Conservation (phyloP, 495 filamentous ascomycete genomes). For the Daldinia grandis region DNA sequence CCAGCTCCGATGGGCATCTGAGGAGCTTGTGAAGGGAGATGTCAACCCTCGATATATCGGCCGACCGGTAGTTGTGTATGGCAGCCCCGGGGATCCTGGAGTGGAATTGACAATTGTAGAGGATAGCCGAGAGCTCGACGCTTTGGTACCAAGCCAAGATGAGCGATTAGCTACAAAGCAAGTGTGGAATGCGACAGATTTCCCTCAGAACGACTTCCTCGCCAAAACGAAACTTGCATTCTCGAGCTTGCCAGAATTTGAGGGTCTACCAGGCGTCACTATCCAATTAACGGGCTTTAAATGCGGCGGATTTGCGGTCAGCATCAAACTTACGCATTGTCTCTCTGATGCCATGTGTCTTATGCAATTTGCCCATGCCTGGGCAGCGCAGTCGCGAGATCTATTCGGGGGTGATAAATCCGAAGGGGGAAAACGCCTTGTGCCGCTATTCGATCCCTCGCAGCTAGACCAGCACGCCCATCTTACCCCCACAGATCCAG, state of each 20-base stretch:
- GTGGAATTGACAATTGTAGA: slow-evolving; percentile 36
- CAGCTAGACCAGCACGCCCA: slow-evolving; percentile 44
- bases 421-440: not conserved
- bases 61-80: slow-evolving; percentile 38
- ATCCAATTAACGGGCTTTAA: slow-evolving; percentile 53
- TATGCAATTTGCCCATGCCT: slow-evolving; percentile 57
- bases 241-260: slow-evolving; percentile 25
- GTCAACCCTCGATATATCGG: slow-evolving; percentile 34
- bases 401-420: slow-evolving; percentile 6
- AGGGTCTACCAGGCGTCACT: slow-evolving; percentile 47
- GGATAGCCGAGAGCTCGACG: slow-evolving; percentile 31
- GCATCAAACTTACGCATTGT: slow-evolving; percentile 55
- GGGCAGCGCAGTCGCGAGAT: slow-evolving; percentile 44
- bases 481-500: slow-evolving; percentile 38
- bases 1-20: slow-evolving; percentile 44
- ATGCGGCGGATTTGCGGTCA: slow-evolving; percentile 54
- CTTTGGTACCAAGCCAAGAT: slow-evolving; percentile 46
- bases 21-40: slow-evolving; percentile 27
- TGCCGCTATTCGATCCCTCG: slow-evolving; percentile 47
- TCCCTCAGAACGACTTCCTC: slow-evolving; percentile 33
- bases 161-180: slow-evolving; percentile 40
- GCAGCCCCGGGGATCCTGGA: slow-evolving; percentile 39
- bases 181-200: slow-evolving; percentile 41
- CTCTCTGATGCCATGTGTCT: slow-evolving; percentile 59
- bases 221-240: slow-evolving; percentile 39